Base-by-base conservation (phyloP, 2,329 filamentous ascomycete species). In the Calonectria ilicicola region DNA sequence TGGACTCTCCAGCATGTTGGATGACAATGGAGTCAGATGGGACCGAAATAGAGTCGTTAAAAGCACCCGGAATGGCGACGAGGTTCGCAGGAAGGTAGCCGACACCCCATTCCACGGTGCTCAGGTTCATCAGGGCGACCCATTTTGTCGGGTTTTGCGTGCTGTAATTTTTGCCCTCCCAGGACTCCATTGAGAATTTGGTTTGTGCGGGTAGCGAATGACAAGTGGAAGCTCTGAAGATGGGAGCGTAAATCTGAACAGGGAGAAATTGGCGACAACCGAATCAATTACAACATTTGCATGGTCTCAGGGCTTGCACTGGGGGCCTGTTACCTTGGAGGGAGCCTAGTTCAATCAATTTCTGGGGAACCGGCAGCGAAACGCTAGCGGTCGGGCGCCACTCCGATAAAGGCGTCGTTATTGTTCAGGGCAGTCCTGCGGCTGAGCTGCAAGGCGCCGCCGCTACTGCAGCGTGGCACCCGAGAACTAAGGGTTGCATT, bases 41-140 rank as follows among this genome's bases (percentile, higher is more conserved):
- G 49, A 40, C 62, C 26, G 56, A 66, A 67, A n/a, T 17, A 3
- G 63, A 64, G 56, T 60, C 60, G 29, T 73, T 71, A 47, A 71
- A 42, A 32, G 40, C 44, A 23, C 68, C 68, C 2, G 63, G 56
- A 35, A 73, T 67, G 56, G 71, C 68, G 19, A 67, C 29, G 44
- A 73, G 56, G 12, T 70, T 73, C 35, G 63, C 63, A 17, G 71
- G 71, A 3, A 73, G 40, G 47, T 58, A 71, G n/a, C 68, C 68
- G 3, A 73, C 58, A 56, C 63, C 56, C 71, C 68, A 73, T 71
- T 73, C 71, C 46, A 49, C 68, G 19, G 71, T 71, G 42, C 71
- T 73, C 3, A 62, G 64, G 63, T 73, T 73, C 71, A 73, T 73
- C 17, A 73, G 49, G 14, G 53, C n/a, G n/a, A 73, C 42, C 71